These are phyloP conservation scores for Alternaria hordeiaustralica DNA, from an alignment of 2,329 filamentous ascomycete species.

Conservation along the genomic window DNA sequence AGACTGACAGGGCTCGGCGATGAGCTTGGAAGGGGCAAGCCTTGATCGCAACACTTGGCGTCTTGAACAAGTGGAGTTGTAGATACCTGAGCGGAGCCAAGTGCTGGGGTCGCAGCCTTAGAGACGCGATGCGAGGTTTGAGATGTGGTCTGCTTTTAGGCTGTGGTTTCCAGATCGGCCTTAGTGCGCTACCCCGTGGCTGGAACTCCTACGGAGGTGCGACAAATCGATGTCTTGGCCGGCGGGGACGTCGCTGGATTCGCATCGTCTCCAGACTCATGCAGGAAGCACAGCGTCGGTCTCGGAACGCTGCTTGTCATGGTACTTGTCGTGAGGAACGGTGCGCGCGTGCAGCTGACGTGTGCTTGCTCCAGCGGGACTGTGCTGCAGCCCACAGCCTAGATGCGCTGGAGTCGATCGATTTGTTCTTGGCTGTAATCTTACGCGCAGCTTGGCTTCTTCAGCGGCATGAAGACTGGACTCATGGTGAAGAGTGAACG, in stretches of 20 bases:
- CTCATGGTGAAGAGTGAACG: neutral
- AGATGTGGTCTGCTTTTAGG: slow-evolving; percentile 24
- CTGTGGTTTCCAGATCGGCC: slow-evolving; percentile 17
- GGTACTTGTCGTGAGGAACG: slow-evolving; percentile 26
- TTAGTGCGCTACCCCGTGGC: slow-evolving; percentile 22
- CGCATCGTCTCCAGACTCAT: slow-evolving; percentile 8
- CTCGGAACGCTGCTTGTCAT: slow-evolving; percentile 20
- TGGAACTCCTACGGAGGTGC: slow-evolving; percentile 38
- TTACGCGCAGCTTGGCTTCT: neutral
- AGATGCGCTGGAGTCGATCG: neutral
- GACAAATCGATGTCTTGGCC: slow-evolving; percentile 34
- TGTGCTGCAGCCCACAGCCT: neutral
- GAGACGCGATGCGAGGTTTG: slow-evolving; percentile 24
- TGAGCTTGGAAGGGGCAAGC: slow-evolving; percentile 41
- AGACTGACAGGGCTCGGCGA: slow-evolving; percentile 25
- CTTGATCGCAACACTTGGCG: slow-evolving; percentile 36
- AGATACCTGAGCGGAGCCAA: slow-evolving; percentile 28
- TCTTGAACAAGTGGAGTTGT: slow-evolving; percentile 30
- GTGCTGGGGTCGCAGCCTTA: slow-evolving; percentile 12
- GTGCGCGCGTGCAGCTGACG: slow-evolving; percentile 25
- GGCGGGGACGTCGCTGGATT: slow-evolving; percentile 8
- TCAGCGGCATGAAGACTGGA: neutral
- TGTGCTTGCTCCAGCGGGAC: slow-evolving; percentile 18
- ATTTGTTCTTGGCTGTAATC: neutral
- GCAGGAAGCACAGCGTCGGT: slow-evolving; percentile 11